Percentiles rank a stretch among this genome's conserved stretches.
Evolutionary conservation across 345 rosid genomes (phyloP).

Genomic region (Euphorbia lathyris): DNA sequence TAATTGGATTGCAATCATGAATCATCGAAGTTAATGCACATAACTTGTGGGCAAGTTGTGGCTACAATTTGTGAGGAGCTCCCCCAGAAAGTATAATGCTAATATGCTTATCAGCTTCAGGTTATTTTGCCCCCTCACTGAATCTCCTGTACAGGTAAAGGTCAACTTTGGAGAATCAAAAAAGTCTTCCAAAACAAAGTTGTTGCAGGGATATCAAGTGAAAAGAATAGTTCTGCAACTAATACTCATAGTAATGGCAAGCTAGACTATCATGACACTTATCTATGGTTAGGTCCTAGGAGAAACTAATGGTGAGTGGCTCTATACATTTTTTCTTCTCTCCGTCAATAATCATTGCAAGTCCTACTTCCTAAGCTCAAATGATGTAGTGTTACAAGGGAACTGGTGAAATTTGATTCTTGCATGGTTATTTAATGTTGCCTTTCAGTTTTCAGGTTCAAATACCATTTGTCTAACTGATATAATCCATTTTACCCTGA

Average conservation of each 20-base stretch:
- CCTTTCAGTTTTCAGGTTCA: slow-evolving; percentile 47
- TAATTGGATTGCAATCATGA: background rate
- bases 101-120: too few relatives aligned
- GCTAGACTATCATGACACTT: slow-evolving; percentile 38
- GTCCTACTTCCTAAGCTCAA: too few relatives aligned
- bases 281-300: slow-evolving; percentile 76
- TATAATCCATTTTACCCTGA: slow-evolving; percentile 88
- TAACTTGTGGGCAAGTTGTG: slow-evolving; percentile 17
- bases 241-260: slow-evolving; percentile 56
- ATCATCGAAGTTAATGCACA: slow-evolving; percentile 7
- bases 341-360: slow-evolving; percentile 11
- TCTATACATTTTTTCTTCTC: slow-evolving; percentile 11
- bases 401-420: background rate
- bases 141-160: slow-evolving; percentile 65
- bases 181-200: slow-evolving; percentile 60
- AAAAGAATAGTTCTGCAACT: slow-evolving; percentile 42
- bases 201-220: slow-evolving; percentile 44
- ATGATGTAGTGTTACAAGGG: background rate
- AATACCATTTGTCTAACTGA: slow-evolving; percentile 84
- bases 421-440: slow-evolving; percentile 1
- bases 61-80: too few relatives aligned
- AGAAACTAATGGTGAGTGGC: slow-evolving; percentile 62
- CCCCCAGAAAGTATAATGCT: too few relatives aligned
- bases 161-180: slow-evolving; percentile 52
- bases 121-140: too few relatives aligned